A percentile compares a stretch with the other conserved stretches of the same genome.
Conservation (phyloP, 345 rosid genomes). For the Moricandia arvensis region DNA sequence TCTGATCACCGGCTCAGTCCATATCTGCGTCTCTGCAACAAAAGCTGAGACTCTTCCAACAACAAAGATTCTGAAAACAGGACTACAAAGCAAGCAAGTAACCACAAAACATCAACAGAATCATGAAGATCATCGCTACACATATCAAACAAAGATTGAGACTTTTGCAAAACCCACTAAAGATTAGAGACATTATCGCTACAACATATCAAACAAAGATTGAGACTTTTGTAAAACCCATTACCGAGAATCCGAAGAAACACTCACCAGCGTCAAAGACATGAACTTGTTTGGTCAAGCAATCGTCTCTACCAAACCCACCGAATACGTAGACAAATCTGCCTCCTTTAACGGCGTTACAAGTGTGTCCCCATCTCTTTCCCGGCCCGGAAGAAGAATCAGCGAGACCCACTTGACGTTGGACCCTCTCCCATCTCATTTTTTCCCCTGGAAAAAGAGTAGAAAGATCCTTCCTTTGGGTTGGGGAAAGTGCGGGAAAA, state of each 20-base stretch:
- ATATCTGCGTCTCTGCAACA: conserved; percentile 61
- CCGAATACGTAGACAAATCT: conserved; percentile 86
- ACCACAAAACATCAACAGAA: not conserved
- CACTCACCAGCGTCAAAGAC: conserved; percentile 80
- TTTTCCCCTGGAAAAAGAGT: not conserved
- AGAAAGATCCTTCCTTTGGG: conserved; percentile 14
- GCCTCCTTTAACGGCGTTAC: conserved; percentile 86
- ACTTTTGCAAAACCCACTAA: not conserved
- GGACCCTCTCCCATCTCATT: conserved; percentile 84
- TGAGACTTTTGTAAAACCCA: conserved; percentile 18
- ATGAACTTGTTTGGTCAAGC: conserved; percentile 91
- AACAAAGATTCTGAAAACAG: not conserved
- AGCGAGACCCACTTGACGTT: conserved; percentile 31
- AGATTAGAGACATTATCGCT: not conserved
- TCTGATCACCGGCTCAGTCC: conserved; percentile 70
- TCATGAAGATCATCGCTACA: not conserved
- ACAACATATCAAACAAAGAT: conserved; percentile 19
- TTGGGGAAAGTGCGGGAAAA: conserved; percentile 36
- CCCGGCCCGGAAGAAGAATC: conserved; percentile 60
- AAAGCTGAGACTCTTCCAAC: conserved; percentile 15
- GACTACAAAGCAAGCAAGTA: not conserved
- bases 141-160: not conserved
- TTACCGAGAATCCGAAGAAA: conserved; percentile 8
- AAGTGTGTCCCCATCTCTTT: conserved; percentile 97
- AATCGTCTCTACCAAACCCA: conserved; percentile 73